Percentiles rank a stretch among this genome's conserved stretches.
phyloP scores from a whole-genome alignment of 1,284 basidiomycete genomes.

The Ustilago loliicola region DNA sequence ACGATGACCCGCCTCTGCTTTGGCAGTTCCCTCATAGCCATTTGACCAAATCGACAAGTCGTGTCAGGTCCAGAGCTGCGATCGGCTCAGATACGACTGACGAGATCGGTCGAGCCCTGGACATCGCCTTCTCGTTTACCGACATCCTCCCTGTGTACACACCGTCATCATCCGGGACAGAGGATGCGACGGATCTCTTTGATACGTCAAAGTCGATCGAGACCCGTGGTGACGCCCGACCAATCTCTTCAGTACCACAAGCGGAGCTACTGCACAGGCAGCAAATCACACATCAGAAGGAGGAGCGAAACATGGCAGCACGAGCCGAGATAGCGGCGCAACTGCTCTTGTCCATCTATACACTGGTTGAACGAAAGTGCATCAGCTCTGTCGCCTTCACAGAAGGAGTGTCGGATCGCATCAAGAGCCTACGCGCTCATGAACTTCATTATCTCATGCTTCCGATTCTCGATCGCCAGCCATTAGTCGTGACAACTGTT shows the following conservation, averaged over 20 bases:
- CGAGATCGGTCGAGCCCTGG: slow-evolving; percentile 34
- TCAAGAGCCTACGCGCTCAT: slow-evolving; percentile 16
- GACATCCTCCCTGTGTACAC: slow-evolving; percentile 28
- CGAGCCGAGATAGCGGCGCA: slow-evolving; percentile 37
- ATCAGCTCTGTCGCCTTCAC: slow-evolving; percentile 21
- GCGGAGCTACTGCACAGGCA: slow-evolving; percentile 42
- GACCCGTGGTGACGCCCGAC: slow-evolving; percentile 20
- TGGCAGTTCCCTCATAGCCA: slow-evolving; percentile 43
- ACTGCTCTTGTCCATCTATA: slow-evolving; percentile 25
- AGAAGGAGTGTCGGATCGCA: slow-evolving; percentile 36
- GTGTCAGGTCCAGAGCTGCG: neutral
- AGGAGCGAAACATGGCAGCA: slow-evolving; percentile 13
- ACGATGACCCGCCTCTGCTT: slow-evolving; percentile 22
- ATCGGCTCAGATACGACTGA: slow-evolving; percentile 11
- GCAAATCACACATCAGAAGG: slow-evolving; percentile 15
- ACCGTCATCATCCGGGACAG: slow-evolving; percentile 1
- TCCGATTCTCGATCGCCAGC: slow-evolving; percentile 20
- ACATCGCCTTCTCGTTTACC: slow-evolving; percentile 45
- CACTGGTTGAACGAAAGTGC: slow-evolving; percentile 19
- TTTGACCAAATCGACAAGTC: neutral
- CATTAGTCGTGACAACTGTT: slow-evolving; percentile 19
- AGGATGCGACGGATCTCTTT: slow-evolving; percentile 14
- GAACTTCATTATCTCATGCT: slow-evolving; percentile 24
- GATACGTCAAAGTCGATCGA: slow-evolving; percentile 8
- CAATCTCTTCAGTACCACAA: slow-evolving; percentile 24